Conservation (phyloP, 108 stramenopile species). For the Nitzschia sp. region DNA sequence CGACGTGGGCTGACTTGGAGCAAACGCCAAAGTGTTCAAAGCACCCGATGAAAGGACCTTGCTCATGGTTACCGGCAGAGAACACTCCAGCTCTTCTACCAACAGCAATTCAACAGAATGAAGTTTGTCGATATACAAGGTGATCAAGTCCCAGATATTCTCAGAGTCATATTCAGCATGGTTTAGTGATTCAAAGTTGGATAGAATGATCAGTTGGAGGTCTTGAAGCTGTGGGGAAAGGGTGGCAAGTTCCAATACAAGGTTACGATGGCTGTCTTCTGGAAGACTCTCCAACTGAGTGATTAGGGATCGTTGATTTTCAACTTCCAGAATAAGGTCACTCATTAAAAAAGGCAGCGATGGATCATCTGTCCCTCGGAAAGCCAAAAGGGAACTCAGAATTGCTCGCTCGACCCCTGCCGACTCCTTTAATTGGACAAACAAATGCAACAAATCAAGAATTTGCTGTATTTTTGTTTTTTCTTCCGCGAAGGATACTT, state of each 20-base stretch:
- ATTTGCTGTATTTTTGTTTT: constrained; percentile 21
- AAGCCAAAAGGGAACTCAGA: constrained; percentile 48
- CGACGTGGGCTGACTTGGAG: background rate
- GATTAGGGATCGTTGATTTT: constrained; percentile 64
- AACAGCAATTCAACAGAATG: constrained; percentile 67
- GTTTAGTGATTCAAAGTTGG: constrained; percentile 27
- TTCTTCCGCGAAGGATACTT: background rate
- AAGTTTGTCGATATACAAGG: constrained; percentile 69
- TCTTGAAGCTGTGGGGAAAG: constrained; percentile 24
- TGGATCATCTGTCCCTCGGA: constrained; percentile 15
- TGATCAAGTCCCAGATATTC: constrained; percentile 61
- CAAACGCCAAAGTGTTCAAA: background rate
- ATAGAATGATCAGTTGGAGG: constrained; percentile 27
- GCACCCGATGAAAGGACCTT: constrained; percentile 6
- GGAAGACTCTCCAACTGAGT: constrained; percentile 42
- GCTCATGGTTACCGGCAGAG: background rate
- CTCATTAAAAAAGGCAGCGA: constrained; percentile 42
- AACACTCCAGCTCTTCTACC: constrained; percentile 57
- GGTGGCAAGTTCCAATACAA: constrained; percentile 37
- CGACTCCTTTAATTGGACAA: constrained; percentile 71
- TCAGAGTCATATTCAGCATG: constrained; percentile 42
- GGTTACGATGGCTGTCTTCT: constrained; percentile 30
- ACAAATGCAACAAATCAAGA: constrained; percentile 45
- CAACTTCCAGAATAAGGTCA: constrained; percentile 69
- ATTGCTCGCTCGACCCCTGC: constrained; percentile 67